These are phyloP conservation scores for Sugiyamaella neomexicana DNA, from an alignment of 1,139 yeast genomes.

Conservation along the genomic window DNA sequence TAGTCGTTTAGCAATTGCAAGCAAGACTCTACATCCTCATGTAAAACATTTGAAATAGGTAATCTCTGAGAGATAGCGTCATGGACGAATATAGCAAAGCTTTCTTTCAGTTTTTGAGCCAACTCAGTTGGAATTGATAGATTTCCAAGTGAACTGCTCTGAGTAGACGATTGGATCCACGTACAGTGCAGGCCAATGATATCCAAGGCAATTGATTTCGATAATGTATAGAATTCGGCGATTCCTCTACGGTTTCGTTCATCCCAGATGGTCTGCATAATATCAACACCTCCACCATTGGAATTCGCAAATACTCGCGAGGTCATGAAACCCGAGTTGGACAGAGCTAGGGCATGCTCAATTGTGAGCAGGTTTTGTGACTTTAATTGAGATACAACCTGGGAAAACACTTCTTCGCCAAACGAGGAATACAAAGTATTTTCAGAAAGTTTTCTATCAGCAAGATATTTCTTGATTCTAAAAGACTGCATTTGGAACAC, in stretches of 20 bases:
- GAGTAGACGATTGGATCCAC: constrained; percentile 31
- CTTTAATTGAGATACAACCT: constrained; percentile 21
- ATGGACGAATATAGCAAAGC: constrained; percentile 26
- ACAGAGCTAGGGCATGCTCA: constrained; percentile 23
- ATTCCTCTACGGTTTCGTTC: constrained; percentile 14
- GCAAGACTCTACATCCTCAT: constrained; percentile 17
- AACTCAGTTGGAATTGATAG: constrained; percentile 30
- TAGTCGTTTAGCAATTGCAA: constrained; percentile 20
- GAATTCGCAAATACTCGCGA: constrained; percentile 28
- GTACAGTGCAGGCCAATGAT: constrained; percentile 28
- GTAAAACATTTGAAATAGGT: constrained; percentile 15
- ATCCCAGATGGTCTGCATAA: constrained; percentile 28
- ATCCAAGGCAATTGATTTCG: constrained; percentile 24
- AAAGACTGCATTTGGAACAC: constrained; percentile 30
- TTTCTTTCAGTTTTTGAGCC: constrained; percentile 22
- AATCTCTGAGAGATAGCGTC: constrained; percentile 20
- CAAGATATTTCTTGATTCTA: constrained; percentile 20
- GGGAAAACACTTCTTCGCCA: constrained; percentile 25
- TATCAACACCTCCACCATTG: constrained; percentile 26
- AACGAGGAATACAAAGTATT: constrained; percentile 13
- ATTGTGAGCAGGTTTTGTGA: constrained; percentile 18
- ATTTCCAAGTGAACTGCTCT: constrained; percentile 28
- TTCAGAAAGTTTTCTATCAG: constrained; percentile 7
- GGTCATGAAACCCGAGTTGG: constrained; percentile 29
- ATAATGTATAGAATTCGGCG: constrained; percentile 10